These are phyloP conservation scores for Stachybotrys echinatus DNA, from an alignment of 2,329 filamentous ascomycete genomes.

Conservation along the genomic window DNA sequence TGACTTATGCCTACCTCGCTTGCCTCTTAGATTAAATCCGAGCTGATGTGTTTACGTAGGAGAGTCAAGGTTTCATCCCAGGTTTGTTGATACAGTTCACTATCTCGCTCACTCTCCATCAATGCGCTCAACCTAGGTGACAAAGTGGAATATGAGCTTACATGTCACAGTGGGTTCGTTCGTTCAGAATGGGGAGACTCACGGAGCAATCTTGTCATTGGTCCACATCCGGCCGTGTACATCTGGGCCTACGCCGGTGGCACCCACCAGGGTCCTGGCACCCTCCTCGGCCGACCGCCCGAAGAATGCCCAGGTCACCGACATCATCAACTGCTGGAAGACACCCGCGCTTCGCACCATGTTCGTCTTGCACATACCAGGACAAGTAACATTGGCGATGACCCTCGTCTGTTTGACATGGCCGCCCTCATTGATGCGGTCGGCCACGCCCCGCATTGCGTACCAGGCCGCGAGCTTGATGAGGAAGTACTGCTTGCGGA, in stretches of 20 bases:
- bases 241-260: conserved; percentile 32
- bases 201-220: conserved; percentile 29
- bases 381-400: conserved; percentile 37
- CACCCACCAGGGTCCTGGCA: conserved; percentile 34
- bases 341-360: conserved; percentile 28
- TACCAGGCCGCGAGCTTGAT: conserved; percentile 27
- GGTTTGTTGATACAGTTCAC: not conserved
- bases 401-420: conserved; percentile 12
- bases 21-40: too few species aligned
- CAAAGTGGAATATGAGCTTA: too few species aligned
- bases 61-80: too few species aligned
- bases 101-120: not conserved
- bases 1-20: too few species aligned
- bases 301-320: conserved; percentile 23
- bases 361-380: conserved; percentile 35
- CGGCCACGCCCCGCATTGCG: conserved; percentile 29
- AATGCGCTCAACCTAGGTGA: not conserved
- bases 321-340: conserved; percentile 5
- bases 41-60: too few species aligned
- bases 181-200: conserved; percentile 8
- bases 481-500: conserved; percentile 15
- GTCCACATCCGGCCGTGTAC: conserved; percentile 37
- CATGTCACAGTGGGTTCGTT: not conserved
- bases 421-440: too few species aligned
- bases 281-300: conserved; percentile 36